A percentile compares a stretch with the other conserved stretches of the same genome.
Evolutionary conservation across 2,329 filamentous ascomycete genomes (phyloP).

Genomic region (Colletotrichum coccodes): DNA sequence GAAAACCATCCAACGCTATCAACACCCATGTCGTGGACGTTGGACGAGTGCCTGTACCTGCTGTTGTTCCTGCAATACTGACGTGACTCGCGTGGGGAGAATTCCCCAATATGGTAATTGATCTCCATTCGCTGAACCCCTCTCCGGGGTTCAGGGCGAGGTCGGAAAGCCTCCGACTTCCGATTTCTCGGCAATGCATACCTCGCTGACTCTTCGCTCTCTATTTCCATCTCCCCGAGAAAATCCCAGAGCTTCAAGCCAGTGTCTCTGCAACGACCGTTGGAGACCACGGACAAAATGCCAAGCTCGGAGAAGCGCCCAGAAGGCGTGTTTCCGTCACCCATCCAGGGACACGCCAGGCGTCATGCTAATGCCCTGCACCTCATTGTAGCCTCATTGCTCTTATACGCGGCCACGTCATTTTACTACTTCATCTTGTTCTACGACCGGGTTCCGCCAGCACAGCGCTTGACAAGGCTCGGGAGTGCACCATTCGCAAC

Average conservation of each 20-base stretch:
- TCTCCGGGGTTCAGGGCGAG: slow-evolving; percentile 16
- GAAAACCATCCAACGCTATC: slow-evolving; percentile 16
- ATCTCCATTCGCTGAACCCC: slow-evolving; percentile 14
- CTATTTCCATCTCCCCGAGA: not conserved
- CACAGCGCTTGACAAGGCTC: slow-evolving; percentile 27
- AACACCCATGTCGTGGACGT: slow-evolving; percentile 11
- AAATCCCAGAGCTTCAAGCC: not conserved
- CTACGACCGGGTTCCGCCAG: not conserved
- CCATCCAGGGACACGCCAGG: not conserved
- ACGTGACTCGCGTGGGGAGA: slow-evolving; percentile 11
- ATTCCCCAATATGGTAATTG: not conserved
- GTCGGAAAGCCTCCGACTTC: slow-evolving; percentile 18
- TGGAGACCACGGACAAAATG: not conserved
- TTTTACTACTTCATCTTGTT: not conserved
- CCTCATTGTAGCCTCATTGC: not conserved
- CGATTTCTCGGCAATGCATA: slow-evolving; percentile 1
- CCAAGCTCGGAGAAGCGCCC: not conserved
- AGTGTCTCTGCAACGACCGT: not conserved
- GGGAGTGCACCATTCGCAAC: slow-evolving; percentile 62
- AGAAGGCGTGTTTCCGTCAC: not conserved
- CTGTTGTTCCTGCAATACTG: not conserved
- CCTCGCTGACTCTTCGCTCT: not conserved
- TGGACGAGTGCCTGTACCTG: not conserved
- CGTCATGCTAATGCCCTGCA: not conserved
- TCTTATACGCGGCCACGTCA: not conserved